Evolutionary conservation across 495 filamentous ascomycete species (phyloP).

Genomic region (Aspergillus kassunensis): DNA sequence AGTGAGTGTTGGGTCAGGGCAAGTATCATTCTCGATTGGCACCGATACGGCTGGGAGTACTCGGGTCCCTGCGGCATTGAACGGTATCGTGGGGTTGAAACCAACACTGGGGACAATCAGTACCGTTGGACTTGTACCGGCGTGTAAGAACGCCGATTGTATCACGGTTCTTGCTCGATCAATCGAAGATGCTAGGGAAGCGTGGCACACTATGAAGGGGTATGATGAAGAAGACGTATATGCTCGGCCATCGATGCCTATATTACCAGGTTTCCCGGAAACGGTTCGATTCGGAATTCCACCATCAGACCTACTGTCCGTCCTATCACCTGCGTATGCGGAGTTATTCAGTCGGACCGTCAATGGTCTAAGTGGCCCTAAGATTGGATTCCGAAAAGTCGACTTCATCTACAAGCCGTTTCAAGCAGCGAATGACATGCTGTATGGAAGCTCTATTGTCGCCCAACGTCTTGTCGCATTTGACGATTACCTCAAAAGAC

Average conservation of each 20-base stretch:
- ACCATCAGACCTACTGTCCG: background rate
- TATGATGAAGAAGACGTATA: constrained; percentile 1
- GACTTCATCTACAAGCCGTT: constrained; percentile 7
- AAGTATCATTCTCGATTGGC: background rate
- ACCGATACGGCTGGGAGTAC: constrained; percentile 7
- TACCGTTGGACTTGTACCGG: constrained; percentile 4
- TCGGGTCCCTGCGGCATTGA: background rate
- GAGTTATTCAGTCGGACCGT: background rate
- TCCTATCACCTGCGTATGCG: background rate
- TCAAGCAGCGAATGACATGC: constrained; percentile 4
- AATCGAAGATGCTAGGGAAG: background rate
- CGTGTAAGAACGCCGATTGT: constrained; percentile 3
- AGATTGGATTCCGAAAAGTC: background rate
- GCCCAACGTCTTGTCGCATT: constrained; percentile 5
- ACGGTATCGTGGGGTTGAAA: constrained; percentile 3
- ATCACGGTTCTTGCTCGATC: background rate
- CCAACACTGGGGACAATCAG: constrained; percentile 7
- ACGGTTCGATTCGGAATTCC: background rate
- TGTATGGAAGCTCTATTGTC: constrained; percentile 8
- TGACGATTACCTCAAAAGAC: background rate
- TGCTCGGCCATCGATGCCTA: background rate
- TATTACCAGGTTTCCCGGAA: background rate
- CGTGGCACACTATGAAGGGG: constrained; percentile 2
- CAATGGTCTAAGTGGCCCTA: background rate
- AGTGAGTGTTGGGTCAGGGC: background rate